Conservation (phyloP, 441 rosid species). For the Metrosideros polymorpha region DNA sequence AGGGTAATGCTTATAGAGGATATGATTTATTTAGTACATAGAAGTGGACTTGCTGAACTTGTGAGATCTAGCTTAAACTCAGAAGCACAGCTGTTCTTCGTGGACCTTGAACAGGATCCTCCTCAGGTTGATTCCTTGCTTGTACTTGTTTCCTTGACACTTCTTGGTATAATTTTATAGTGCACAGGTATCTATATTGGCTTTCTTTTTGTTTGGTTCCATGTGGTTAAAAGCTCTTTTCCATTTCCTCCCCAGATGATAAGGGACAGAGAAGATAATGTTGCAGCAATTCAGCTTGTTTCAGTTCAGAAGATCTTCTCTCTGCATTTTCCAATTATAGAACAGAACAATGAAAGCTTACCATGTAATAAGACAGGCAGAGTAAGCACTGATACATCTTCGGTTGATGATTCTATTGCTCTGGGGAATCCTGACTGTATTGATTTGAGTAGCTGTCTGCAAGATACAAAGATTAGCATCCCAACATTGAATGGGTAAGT, state of each 20-base stretch:
- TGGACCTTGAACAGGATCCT: slow-evolving; percentile 84
- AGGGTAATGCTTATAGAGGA: slow-evolving; percentile 81
- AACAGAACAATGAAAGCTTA: slow-evolving; percentile 11
- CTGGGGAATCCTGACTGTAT: slow-evolving; percentile 37
- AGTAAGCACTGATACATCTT: slow-evolving; percentile 7
- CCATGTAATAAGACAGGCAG: slow-evolving; percentile 10
- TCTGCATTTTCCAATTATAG: slow-evolving; percentile 30
- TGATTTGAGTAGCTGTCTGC: slow-evolving; percentile 76
- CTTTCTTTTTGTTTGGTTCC: neutral
- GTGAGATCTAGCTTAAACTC: slow-evolving; percentile 48
- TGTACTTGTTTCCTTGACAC: neutral
- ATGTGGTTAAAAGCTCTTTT: neutral
- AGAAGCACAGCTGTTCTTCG: slow-evolving; percentile 39
- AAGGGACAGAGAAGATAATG: slow-evolving; percentile 31
- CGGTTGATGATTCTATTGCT: slow-evolving; percentile 14
- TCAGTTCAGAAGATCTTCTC: slow-evolving; percentile 59
- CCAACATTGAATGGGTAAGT: slow-evolving; percentile 88
- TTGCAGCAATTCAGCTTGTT: slow-evolving; percentile 39
- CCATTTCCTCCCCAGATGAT: slow-evolving; percentile 48
- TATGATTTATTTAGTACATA: slow-evolving; percentile 78
- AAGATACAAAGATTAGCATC: slow-evolving; percentile 59
- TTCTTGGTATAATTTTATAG: neutral
- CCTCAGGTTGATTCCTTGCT: slow-evolving; percentile 45
- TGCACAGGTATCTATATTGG: neutral
- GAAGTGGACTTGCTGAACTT: slow-evolving; percentile 40